phyloP scores from a whole-genome alignment of 331 rosid genomes.

The Quercus tomentella region DNA sequence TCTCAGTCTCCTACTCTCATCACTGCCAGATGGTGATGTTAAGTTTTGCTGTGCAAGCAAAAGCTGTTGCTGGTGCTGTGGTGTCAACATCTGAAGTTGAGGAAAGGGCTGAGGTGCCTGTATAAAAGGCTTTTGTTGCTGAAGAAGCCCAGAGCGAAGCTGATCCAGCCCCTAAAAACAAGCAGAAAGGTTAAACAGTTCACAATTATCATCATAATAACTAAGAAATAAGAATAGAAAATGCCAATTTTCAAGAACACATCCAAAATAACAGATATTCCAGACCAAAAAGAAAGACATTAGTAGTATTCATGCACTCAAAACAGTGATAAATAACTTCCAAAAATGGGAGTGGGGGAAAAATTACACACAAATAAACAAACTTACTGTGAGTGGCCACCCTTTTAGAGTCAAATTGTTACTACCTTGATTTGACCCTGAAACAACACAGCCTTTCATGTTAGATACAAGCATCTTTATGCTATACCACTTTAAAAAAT shows the following conservation, averaged over 20 bases:
- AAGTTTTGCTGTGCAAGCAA: slow-evolving; percentile 91
- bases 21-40: slow-evolving; percentile 77
- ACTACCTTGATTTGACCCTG: slow-evolving; percentile 97
- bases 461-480: slow-evolving; percentile 20
- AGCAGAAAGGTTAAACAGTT: slow-evolving; percentile 8
- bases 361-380: not conserved
- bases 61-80: slow-evolving; percentile 91
- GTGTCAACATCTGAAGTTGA: slow-evolving; percentile 94
- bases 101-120: slow-evolving; percentile 89
- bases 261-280: not conserved
- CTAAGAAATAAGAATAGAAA: not conserved
- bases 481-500: not conserved
- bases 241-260: not conserved
- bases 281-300: not conserved
- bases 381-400: slow-evolving; percentile 95
- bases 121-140: slow-evolving; percentile 80
- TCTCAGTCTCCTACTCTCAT: slow-evolving; percentile 80
- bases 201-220: not conserved
- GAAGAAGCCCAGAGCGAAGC: slow-evolving; percentile 86
- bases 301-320: not conserved
- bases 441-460: slow-evolving; percentile 24
- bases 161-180: slow-evolving; percentile 81
- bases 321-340: not conserved
- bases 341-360: not conserved
- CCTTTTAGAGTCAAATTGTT: slow-evolving; percentile 95